These are phyloP conservation scores for Glycine soja DNA, from an alignment of 306 rosid genomes.

Conservation along the genomic window DNA sequence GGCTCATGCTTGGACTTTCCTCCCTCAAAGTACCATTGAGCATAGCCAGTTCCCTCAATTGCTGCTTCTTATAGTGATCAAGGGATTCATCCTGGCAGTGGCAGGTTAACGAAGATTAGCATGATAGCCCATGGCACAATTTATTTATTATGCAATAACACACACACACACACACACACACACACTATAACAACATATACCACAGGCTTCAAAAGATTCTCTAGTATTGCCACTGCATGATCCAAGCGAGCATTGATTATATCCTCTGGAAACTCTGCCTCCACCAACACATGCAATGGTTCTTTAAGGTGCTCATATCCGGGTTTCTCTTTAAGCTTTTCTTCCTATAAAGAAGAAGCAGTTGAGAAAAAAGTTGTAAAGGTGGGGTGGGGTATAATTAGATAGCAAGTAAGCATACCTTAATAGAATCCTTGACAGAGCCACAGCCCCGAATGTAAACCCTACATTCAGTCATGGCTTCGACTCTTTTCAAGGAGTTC, in stretches of 20 bases:
- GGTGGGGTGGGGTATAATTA: too few relatives aligned
- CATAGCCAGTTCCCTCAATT: conserved; percentile 85
- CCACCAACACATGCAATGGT: conserved; percentile 87
- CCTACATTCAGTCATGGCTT: conserved; percentile 91
- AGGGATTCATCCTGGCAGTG: conserved; percentile 76
- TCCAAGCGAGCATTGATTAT: conserved; percentile 79
- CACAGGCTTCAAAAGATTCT: conserved; percentile 92
- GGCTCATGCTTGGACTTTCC: conserved; percentile 96
- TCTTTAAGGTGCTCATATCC: conserved; percentile 93
- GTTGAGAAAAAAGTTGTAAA: too few relatives aligned
- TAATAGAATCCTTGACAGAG: conserved; percentile 85
- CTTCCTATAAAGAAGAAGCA: conserved; percentile 59
- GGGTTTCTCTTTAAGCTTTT: conserved; percentile 84
- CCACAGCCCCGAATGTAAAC: conserved; percentile 93
- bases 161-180: too few relatives aligned
- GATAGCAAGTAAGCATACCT: conserved; percentile 46
- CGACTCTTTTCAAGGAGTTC: conserved; percentile 92
- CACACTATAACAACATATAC: conserved; percentile 12
- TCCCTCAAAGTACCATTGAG: conserved; percentile 90
- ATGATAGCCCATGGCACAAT: too few relatives aligned
- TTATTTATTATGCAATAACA: too few relatives aligned
- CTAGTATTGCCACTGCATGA: conserved; percentile 82
- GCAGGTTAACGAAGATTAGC: too few relatives aligned
- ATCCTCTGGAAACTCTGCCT: conserved; percentile 94
- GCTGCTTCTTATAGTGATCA: conserved; percentile 92